Base-by-base conservation (phyloP, 2,329 filamentous ascomycete genomes). In the Diaporthe sp. region DNA sequence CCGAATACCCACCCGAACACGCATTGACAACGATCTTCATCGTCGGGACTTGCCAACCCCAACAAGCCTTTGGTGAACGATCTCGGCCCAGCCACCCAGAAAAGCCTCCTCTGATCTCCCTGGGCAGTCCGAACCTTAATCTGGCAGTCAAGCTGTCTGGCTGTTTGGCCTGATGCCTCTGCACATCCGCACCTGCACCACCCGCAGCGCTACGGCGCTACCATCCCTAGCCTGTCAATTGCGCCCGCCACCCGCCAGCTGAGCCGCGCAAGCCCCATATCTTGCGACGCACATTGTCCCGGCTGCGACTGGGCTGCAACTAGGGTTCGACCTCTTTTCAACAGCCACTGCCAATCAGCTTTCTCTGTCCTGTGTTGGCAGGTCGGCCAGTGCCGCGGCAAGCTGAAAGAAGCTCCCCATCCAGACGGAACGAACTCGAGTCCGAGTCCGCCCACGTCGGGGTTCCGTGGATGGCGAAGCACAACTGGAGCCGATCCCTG, bases 261-360 rank as follows among this genome's bases (percentile, higher is more conserved):
- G 69, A 61, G 62, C 62, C 62, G 62, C 62, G 46, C 62, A 68
- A 68, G 65, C 65, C 46, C 65, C 49, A 17, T 22, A 39, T 69
- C 49, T 53, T 72, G 57, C 70, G 44, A 72, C 70, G 49, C 57
- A 58, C n/a, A 42, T 37, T 61, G 69, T 62, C 55, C 55, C 69
- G 57, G 22, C 69, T 25, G 69, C 42, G 25, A 37, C 55, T 49
- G 37, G 53, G 39, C 42, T 31, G 62, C 31, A 12, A 61, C 55
- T 34, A 17, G 55, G 53, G 31, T 15, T 31, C 25, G 28, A 46
- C 28, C 9, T 15, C 19, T 7, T 25, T 1, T 2, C 55, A 37
- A 15, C 31, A 44, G 46, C 42, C 57, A n/a, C 46, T 39, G 31
- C 69, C 31, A 28, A 28, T 25, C n/a, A 19, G 42, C n/a, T 19